These are phyloP conservation scores for Schizonepeta tenuifolia DNA, from an alignment of 257 asterid genomes.

Conservation along the genomic window DNA sequence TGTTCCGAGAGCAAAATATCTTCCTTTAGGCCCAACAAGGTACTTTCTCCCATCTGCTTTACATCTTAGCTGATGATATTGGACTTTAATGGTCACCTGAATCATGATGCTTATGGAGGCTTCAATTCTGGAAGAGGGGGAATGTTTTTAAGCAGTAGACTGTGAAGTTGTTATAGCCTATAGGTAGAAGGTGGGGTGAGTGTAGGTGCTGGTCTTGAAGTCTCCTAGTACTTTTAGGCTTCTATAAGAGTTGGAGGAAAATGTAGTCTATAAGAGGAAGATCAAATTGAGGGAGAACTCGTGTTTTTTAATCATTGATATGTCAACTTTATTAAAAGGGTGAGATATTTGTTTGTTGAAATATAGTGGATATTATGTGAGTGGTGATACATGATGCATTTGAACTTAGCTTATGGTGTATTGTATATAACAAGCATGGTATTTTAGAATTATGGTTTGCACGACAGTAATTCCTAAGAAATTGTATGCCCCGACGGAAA, in stretches of 20 bases:
- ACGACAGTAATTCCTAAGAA: slow-evolving; percentile 1
- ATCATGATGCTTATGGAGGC: slow-evolving; percentile 15
- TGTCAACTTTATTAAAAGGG: background rate
- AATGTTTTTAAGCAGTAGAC: slow-evolving; percentile 1
- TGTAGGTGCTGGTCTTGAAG: slow-evolving; percentile 18
- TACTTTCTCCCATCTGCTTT: slow-evolving; percentile 38
- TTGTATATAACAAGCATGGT: background rate
- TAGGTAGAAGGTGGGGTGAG: background rate
- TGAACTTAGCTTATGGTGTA: background rate
- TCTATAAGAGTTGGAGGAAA: background rate
- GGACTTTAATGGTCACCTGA: slow-evolving; percentile 16
- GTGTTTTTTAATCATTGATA: background rate
- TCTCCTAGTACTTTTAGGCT: slow-evolving; percentile 8
- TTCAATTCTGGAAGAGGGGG: background rate
- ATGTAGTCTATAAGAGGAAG: background rate
- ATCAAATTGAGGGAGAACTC: background rate
- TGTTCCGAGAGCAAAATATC: slow-evolving; percentile 95
- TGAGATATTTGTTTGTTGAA: slow-evolving; percentile 7
- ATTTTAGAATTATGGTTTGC: slow-evolving; percentile 3
- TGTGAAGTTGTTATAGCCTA: background rate
- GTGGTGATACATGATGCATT: background rate
- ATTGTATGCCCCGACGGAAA: slow-evolving; percentile 4
- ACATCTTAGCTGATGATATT: slow-evolving; percentile 32
- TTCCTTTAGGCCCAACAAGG: slow-evolving; percentile 99
- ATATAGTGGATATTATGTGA: background rate